Base-by-base conservation (phyloP, 192 early-diverging fungal genomes). In the Bifiguratus adelaidae region DNA sequence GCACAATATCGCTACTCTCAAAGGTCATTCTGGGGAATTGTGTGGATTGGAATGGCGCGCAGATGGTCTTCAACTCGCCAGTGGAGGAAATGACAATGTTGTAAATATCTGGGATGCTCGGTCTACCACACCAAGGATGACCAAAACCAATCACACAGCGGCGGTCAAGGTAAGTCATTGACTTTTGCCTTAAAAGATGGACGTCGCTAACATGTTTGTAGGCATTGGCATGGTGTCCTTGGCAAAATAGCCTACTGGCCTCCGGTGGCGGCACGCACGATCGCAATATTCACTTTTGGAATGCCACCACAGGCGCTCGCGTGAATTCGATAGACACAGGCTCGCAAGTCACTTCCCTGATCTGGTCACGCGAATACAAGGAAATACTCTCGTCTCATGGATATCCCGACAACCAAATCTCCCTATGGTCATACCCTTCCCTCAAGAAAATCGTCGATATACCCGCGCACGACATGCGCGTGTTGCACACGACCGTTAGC, bases 171-270 rank as follows among this genome's bases (percentile, higher is more conserved):
- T 88, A 53, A 70, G 61, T 12, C 43, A 73, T 41, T 40, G 44
- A 47, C 7, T 34, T 2, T 25, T 25, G 21, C 11, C n/a, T 22
- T 4, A 19, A 5, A 9, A 47, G 18, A 35, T 42, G 16, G 20
- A 2, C 28, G n/a, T n/a, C 34, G 20, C n/a, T 23, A 32, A 13
- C 30, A 38, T 22, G 32, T 45, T 46, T 6, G 15, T 49, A 87
- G 86, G 92, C 92, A 1, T 48, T 97, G 13, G 89, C 94, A 13
- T 97, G 92, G 94, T 91, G 91, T 58, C 92, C 93, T 19, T 93
- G 86, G 88, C 85, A 91, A 42, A 61, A 60, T 35, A 77, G 83
- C 22, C 34, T 92, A 13, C 58, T 99, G 11, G 95, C 91, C 0
- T 85, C 83, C 0, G 95, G 95, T 19, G 95, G 94, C 22, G 94